These are phyloP conservation scores for Thozetella sp. DNA, from an alignment of 495 filamentous ascomycete genomes.

Conservation along the genomic window DNA sequence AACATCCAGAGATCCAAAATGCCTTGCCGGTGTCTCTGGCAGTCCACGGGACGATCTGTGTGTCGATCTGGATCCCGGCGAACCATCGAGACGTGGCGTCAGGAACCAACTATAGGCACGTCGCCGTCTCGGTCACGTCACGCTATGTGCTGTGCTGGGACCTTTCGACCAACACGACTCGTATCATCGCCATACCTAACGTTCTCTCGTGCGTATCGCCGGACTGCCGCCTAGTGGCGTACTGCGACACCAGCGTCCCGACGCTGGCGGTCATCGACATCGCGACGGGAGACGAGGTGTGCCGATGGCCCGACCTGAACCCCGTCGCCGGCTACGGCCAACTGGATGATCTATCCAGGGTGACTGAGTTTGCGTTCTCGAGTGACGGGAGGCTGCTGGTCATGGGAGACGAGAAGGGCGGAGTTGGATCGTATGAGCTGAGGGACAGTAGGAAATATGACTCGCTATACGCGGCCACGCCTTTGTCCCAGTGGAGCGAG, in stretches of 20 bases:
- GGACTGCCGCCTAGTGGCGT: conserved; percentile 24
- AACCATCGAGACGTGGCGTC: conserved; percentile 17
- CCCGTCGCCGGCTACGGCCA: conserved; percentile 14
- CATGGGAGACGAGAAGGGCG: conserved; percentile 21
- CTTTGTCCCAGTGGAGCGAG: neutral
- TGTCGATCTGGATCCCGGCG: conserved; percentile 31
- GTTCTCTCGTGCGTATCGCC: conserved; percentile 26
- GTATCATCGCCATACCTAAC: conserved; percentile 23
- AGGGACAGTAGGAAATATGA: neutral
- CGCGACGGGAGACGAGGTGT: conserved; percentile 14
- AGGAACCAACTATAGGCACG: conserved; percentile 13
- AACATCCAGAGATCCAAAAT: conserved; percentile 20
- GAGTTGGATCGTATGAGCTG: conserved; percentile 22
- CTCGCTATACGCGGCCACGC: neutral
- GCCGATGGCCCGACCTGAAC: conserved; percentile 21
- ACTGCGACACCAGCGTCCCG: conserved; percentile 15
- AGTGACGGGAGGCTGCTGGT: conserved; percentile 20
- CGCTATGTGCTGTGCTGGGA: conserved; percentile 27
- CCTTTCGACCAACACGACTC: conserved; percentile 18
- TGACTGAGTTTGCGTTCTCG: conserved; percentile 30
- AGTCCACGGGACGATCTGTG: conserved; percentile 16
- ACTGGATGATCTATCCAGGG: conserved; percentile 17
- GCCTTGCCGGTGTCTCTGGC: conserved; percentile 21
- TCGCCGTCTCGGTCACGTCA: conserved; percentile 10
- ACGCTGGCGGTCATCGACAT: conserved; percentile 23